Percentiles rank a stretch among this genome's conserved stretches.
These are phyloP conservation scores for Magnolia changhungtana DNA, from an alignment of 164 flowering plant genomes.

Conservation along the genomic window DNA sequence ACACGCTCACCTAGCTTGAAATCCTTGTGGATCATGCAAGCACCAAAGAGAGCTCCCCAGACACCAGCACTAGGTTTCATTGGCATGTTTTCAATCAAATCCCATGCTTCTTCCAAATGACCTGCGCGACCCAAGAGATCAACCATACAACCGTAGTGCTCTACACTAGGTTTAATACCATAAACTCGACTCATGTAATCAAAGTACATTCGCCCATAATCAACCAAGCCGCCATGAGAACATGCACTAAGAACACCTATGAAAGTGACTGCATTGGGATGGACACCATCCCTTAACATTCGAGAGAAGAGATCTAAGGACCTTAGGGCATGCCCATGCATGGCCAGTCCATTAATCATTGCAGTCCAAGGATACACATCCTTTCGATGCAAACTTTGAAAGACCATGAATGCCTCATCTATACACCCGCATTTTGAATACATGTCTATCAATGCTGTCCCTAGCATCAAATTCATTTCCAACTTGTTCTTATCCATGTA, in stretches of 20 bases:
- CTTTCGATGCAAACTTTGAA: slow-evolving; percentile 19
- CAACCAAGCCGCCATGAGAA: slow-evolving; percentile 35
- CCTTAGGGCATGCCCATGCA: slow-evolving; percentile 29
- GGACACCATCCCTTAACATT: slow-evolving; percentile 27
- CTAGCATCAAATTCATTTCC: slow-evolving; percentile 20
- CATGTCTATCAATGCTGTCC: slow-evolving; percentile 44
- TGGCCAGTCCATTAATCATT: slow-evolving; percentile 37
- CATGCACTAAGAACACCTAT: slow-evolving; percentile 39
- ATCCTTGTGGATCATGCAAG: slow-evolving; percentile 36
- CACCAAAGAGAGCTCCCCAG: slow-evolving; percentile 35
- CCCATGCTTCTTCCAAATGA: slow-evolving; percentile 22
- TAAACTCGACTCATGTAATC: slow-evolving; percentile 24
- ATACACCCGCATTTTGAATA: slow-evolving; percentile 53
- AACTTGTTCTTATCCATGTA: slow-evolving; percentile 21
- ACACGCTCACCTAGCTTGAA: slow-evolving; percentile 27
- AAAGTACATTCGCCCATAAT: slow-evolving; percentile 26
- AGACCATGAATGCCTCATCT: slow-evolving; percentile 28
- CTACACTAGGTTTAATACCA: slow-evolving; percentile 24
- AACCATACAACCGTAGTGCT: slow-evolving; percentile 33
- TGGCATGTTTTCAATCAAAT: slow-evolving; percentile 25
- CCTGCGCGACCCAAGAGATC: slow-evolving; percentile 31
- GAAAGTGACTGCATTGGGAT: slow-evolving; percentile 34
- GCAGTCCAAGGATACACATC: slow-evolving; percentile 40
- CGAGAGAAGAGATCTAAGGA: slow-evolving; percentile 26
- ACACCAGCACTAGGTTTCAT: slow-evolving; percentile 30